Evolutionary conservation across 352 stramenopile species (phyloP).

Genomic region (Pythium monospermum): DNA sequence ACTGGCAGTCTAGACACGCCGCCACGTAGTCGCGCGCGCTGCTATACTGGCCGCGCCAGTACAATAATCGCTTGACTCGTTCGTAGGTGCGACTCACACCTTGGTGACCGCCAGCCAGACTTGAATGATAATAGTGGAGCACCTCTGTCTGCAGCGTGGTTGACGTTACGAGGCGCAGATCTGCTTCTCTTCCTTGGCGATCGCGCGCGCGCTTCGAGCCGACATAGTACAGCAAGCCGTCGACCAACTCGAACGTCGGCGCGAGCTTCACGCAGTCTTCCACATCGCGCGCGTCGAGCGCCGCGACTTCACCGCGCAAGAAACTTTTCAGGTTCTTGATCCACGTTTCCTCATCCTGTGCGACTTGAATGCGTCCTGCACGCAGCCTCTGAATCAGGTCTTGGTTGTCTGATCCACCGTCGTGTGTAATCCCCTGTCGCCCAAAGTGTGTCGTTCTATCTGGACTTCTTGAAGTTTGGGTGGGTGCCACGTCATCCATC

Average conservation of each 20-base stretch:
- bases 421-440: too few relatives aligned
- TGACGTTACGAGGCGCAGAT: slow-evolving; percentile 8
- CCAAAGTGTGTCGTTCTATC: too few relatives aligned
- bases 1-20: slow-evolving; percentile 18
- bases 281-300: background rate
- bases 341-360: slow-evolving; percentile 6
- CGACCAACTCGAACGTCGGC: background rate
- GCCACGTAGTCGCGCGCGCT: slow-evolving; percentile 8
- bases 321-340: background rate
- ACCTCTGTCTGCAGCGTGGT: slow-evolving; percentile 14
- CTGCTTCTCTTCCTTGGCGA: background rate
- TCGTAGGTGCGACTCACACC: slow-evolving; percentile 13
- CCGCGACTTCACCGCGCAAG: background rate
- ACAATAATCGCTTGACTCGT: slow-evolving; percentile 1
- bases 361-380: background rate
- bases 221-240: slow-evolving; percentile 5
- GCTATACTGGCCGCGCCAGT: slow-evolving; percentile 11
- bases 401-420: background rate
- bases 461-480: too few relatives aligned
- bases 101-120: slow-evolving; percentile 20
- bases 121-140: slow-evolving; percentile 20
- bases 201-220: background rate
- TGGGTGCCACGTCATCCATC: too few relatives aligned
- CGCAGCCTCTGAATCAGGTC: background rate
- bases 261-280: background rate